phyloP scores from a whole-genome alignment of 495 filamentous ascomycete genomes.

The Lindgomyces ingoldianus region DNA sequence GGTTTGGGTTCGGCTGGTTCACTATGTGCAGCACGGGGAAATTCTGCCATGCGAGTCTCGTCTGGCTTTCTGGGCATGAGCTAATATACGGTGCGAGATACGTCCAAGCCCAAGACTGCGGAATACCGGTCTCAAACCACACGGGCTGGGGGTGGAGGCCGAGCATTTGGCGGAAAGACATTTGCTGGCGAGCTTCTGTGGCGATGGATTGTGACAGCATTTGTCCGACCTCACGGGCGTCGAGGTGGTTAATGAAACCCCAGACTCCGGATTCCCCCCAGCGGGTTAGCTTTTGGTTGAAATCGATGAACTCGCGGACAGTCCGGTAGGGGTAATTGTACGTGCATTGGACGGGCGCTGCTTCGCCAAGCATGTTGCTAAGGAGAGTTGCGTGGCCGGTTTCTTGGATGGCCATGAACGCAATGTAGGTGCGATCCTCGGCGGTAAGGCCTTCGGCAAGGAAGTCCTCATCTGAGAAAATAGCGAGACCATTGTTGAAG shows the following conservation, averaged over 20 bases:
- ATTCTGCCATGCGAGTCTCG: conserved; percentile 83
- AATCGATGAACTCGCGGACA: conserved; percentile 79
- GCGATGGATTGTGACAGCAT: conserved; percentile 76
- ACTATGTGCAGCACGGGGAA: conserved; percentile 73
- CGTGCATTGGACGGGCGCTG: conserved; percentile 72
- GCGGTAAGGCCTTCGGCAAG: conserved; percentile 63
- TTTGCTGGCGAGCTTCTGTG: conserved; percentile 84
- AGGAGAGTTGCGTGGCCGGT: conserved; percentile 76
- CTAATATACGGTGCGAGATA: conserved; percentile 82
- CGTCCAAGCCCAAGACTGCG: conserved; percentile 87
- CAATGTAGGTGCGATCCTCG: conserved; percentile 69
- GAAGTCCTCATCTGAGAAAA: conserved; percentile 72
- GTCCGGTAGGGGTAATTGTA: conserved; percentile 83
- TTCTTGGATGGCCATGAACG: conserved; percentile 87
- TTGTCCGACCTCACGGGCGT: conserved; percentile 72
- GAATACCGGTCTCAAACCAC: conserved; percentile 80
- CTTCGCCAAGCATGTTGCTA: conserved; percentile 75
- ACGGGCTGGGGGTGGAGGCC: conserved; percentile 84
- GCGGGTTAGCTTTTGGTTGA: conserved; percentile 82
- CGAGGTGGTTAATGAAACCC: conserved; percentile 79
- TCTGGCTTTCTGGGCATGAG: conserved; percentile 72
- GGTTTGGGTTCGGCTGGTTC: conserved; percentile 75
- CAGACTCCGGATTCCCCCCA: conserved; percentile 82
- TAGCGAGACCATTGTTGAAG: conserved; percentile 75
- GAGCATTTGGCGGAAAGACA: conserved; percentile 84